A percentile compares a stretch with the other conserved stretches of the same genome.
phyloP scores from a whole-genome alignment of 192 early-diverging fungal species.

The Entomortierella chlamydospora region DNA sequence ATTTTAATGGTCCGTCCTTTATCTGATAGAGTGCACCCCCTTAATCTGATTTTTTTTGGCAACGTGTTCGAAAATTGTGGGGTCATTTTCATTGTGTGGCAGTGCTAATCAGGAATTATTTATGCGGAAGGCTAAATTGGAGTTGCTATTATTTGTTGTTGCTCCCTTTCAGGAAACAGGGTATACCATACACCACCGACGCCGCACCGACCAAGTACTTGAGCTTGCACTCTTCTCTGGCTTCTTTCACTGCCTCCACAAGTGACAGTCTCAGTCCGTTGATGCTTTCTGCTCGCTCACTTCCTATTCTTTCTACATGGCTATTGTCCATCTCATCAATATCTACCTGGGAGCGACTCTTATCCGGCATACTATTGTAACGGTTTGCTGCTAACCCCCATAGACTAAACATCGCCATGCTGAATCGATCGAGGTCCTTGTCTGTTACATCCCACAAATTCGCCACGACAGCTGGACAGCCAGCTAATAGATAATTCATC shows the following conservation, averaged over 20 bases:
- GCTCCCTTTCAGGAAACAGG: conserved; percentile 56
- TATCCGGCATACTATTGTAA: neutral
- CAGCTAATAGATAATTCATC: conserved; percentile 86
- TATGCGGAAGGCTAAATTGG: neutral
- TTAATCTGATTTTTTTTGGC: too few species aligned
- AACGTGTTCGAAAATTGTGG: neutral
- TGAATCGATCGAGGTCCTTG: conserved; percentile 93
- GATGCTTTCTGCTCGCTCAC: neutral
- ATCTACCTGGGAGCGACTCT: neutral
- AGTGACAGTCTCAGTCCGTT: conserved; percentile 62
- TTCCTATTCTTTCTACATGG: neutral
- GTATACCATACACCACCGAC: conserved; percentile 94
- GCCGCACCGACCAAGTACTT: conserved; percentile 92
- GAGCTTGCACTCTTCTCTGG: conserved; percentile 80
- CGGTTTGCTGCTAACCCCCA: conserved; percentile 74
- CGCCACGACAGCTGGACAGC: conserved; percentile 87
- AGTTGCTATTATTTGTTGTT: neutral
- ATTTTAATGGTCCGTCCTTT: too few species aligned
- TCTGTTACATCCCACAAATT: conserved; percentile 99
- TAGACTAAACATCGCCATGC: conserved; percentile 69
- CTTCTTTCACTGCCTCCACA: conserved; percentile 76
- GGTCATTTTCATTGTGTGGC: neutral
- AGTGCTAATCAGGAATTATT: neutral
- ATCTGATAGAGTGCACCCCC: too few species aligned
- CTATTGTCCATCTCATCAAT: neutral